Evolutionary conservation across 2,329 filamentous ascomycete species (phyloP).

Genomic region (Phyllosticta capitalensis): DNA sequence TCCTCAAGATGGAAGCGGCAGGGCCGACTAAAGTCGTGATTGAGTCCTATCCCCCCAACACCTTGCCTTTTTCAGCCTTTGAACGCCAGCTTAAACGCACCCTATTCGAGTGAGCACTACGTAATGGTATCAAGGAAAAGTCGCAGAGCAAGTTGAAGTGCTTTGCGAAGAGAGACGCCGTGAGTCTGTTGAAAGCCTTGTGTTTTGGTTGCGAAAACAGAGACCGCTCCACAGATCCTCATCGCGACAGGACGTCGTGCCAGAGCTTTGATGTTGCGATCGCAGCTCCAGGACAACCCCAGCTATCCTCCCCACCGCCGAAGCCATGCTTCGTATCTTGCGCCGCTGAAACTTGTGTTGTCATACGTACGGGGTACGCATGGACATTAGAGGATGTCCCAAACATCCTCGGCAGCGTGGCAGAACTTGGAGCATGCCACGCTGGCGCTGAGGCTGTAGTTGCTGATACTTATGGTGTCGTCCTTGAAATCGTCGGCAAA

Average conservation of each 20-base stretch:
- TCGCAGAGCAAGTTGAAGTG: slow-evolving; percentile 55
- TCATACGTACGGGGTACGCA: not conserved
- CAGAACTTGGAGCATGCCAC: slow-evolving; percentile 99
- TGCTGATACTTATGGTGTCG: slow-evolving; percentile 96
- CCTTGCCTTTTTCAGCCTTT: not conserved
- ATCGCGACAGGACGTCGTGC: slow-evolving; percentile 34
- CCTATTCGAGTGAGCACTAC: not conserved
- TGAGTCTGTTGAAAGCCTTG: slow-evolving; percentile 70
- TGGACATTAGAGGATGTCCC: slow-evolving; percentile 67
- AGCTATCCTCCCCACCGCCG: slow-evolving; percentile 6
- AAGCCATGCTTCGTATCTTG: slow-evolving; percentile 8
- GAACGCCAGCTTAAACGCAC: not conserved
- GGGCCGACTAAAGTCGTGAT: not conserved
- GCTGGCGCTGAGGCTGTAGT: slow-evolving; percentile 93
- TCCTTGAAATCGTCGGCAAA: slow-evolving; percentile 93
- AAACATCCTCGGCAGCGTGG: slow-evolving; percentile 92
- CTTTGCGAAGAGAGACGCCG: slow-evolving; percentile 46
- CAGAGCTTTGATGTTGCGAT: slow-evolving; percentile 64
- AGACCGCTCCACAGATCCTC: slow-evolving; percentile 60
- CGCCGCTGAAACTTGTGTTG: not conserved
- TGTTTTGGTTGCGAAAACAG: slow-evolving; percentile 82
- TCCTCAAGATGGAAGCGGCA: not conserved
- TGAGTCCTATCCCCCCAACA: not conserved
- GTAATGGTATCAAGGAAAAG: slow-evolving; percentile 31
- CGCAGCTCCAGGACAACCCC: slow-evolving; percentile 35